A percentile compares a stretch with the other conserved stretches of the same genome.
Conservation (phyloP, 2,329 filamentous ascomycete genomes). For the Coleophoma crateriformis region DNA sequence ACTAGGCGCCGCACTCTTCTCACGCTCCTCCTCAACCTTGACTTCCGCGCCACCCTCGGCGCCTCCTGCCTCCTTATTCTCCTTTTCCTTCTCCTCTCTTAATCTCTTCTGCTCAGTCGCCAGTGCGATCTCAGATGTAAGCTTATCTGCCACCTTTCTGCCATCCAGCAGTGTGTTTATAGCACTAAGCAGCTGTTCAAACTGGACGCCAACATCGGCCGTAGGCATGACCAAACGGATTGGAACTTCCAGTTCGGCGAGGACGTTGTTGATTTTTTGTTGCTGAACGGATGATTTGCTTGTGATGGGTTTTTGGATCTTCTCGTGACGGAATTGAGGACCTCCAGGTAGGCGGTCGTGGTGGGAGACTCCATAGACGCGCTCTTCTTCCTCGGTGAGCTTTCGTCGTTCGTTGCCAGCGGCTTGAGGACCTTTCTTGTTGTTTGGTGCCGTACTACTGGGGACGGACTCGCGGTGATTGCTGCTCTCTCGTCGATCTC, state of each 20-base stretch:
- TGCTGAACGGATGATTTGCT: slow-evolving; percentile 75
- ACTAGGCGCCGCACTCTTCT: slow-evolving; percentile 40
- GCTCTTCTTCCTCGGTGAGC: slow-evolving; percentile 70
- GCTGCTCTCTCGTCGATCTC: slow-evolving; percentile 31
- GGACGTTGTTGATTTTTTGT: slow-evolving; percentile 65
- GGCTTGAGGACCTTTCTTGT: slow-evolving; percentile 25
- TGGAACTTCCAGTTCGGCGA: slow-evolving; percentile 67
- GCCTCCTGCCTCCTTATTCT: slow-evolving; percentile 64
- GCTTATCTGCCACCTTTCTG: slow-evolving; percentile 69
- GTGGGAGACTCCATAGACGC: slow-evolving; percentile 76
- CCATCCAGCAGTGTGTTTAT: slow-evolving; percentile 67
- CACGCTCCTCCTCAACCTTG: slow-evolving; percentile 35
- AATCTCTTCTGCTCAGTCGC: slow-evolving; percentile 47
- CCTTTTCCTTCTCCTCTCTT: slow-evolving; percentile 65
- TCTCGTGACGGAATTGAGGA: slow-evolving; percentile 84
- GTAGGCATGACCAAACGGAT: slow-evolving; percentile 70
- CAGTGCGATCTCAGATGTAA: slow-evolving; percentile 64
- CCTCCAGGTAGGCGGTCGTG: slow-evolving; percentile 80
- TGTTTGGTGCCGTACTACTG: slow-evolving; percentile 26
- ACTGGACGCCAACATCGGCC: slow-evolving; percentile 62
- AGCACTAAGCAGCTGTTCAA: slow-evolving; percentile 63
- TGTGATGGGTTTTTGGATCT: slow-evolving; percentile 70
- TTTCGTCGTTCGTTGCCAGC: slow-evolving; percentile 54
- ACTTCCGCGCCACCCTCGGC: slow-evolving; percentile 62
- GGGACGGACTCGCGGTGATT: slow-evolving; percentile 19